Evolutionary conservation across 2,329 filamentous ascomycete genomes (phyloP).

Genomic region (Aspergillus clavatus): DNA sequence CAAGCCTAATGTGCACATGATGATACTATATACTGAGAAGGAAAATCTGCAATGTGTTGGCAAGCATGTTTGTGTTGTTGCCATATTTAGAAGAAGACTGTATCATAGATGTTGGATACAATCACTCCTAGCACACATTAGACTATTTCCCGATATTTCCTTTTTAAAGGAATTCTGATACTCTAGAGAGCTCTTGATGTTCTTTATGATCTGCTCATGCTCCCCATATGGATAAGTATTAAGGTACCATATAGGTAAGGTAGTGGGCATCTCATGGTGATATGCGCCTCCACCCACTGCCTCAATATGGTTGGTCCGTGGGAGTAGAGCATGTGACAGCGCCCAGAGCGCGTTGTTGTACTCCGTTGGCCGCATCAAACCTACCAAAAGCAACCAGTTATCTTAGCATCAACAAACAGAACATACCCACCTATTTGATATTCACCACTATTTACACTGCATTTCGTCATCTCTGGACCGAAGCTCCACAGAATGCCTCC

Average conservation of each 20-base stretch:
- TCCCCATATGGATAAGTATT: too few relatives aligned
- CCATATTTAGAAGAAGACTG: too few relatives aligned
- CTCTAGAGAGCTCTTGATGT: too few relatives aligned
- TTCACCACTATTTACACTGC: not conserved
- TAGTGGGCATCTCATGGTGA: not conserved
- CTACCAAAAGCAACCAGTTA: not conserved
- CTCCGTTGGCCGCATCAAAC: not conserved
- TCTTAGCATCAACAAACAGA: not conserved
- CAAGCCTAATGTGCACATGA: not conserved
- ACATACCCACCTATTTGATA: not conserved
- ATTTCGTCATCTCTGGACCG: not conserved
- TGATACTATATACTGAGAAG: not conserved
- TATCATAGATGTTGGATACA: too few relatives aligned
- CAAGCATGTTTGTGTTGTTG: not conserved
- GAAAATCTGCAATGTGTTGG: not conserved
- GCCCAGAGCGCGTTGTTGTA: not conserved
- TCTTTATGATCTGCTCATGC: too few relatives aligned
- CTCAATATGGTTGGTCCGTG: not conserved
- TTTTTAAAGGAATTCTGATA: too few relatives aligned
- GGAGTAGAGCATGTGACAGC: not conserved
- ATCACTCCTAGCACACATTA: too few relatives aligned
- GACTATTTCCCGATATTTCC: too few relatives aligned
- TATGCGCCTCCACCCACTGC: not conserved
- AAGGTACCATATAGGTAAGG: not conserved
- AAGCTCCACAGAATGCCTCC: slow-evolving; percentile 13